Evolutionary conservation across 345 rosid species (phyloP), one percentile per base, ranked within the genome.

Genomic region (Leavenworthia alabamica): DNA sequence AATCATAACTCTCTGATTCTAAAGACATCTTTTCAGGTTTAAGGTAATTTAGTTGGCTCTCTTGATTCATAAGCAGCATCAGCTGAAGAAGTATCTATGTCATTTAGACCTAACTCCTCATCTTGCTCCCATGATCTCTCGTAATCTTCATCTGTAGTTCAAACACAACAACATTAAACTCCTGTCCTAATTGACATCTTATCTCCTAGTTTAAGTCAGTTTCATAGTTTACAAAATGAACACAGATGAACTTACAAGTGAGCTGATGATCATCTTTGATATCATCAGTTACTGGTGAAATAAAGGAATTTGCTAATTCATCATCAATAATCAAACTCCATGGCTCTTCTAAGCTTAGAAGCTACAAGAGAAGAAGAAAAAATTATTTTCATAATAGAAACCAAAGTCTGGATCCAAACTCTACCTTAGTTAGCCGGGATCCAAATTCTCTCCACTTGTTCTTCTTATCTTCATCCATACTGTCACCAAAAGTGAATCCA

Each of bases 401-500:
- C 10, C 3, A n/a, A n/a, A n/a, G n/a, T n/a, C n/a, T n/a, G n/a
- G n/a, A n/a, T n/a, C n/a, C n/a, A n/a, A n/a, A n/a, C n/a, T n/a
- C 28, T 81, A 92, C 96, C 98, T 89, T 81, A 28, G 35, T 79
- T 42, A 92, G 75, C 63, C 80, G 82, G 71, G 74, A 73, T 65
- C 50, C 80, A 40, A 92, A 92, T 39, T 85, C 90, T 71, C 61
- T 81, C 96, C 98, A 92, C 75, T 80, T 89, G 66, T 56, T 69
- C 70, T 40, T 82, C 77, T 79, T 86, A 47, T 40, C 17, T 40
- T 85, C 92, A 22, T 79, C 90, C 40, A 86, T 65, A 78, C 98
- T 92, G 62, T 92, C 96, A 54, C 98, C 98, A 64, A 89, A 92
- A 28, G 98, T 83, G 71, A 89, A 92, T 50, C 98, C 98, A 50